A percentile compares a stretch with the other conserved stretches of the same genome.
Evolutionary conservation across 306 rosid species (phyloP).

Genomic region (Casuarina glauca): DNA sequence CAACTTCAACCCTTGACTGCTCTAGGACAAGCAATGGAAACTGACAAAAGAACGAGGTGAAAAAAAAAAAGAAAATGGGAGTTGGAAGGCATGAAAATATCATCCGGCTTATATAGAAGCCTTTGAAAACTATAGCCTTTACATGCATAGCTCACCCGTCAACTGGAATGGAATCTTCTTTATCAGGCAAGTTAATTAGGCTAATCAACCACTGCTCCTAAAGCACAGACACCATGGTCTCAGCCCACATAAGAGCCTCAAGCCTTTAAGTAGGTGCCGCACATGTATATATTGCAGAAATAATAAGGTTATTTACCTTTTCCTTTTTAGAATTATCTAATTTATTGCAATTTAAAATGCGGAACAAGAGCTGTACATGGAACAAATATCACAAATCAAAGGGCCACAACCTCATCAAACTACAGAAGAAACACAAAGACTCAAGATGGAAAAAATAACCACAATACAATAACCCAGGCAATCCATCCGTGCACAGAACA

Average conservation of each 20-base stretch:
- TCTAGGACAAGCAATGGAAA: constrained; percentile 86
- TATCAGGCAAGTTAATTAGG: constrained; percentile 43
- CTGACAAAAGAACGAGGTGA: constrained; percentile 32
- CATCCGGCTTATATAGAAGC: constrained; percentile 6
- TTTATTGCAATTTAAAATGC: neutral
- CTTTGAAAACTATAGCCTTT: constrained; percentile 7
- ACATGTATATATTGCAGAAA: neutral
- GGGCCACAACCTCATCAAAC: neutral
- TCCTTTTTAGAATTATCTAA: neutral
- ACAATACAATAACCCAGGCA: too few relatives aligned
- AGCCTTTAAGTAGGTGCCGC: constrained; percentile 84
- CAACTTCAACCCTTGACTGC: constrained; percentile 95
- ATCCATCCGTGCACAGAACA: too few relatives aligned
- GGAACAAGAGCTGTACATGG: neutral
- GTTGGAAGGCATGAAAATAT: constrained; percentile 27
- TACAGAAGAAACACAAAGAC: neutral
- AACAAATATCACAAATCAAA: neutral
- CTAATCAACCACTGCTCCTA: constrained; percentile 79
- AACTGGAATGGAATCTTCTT: constrained; percentile 51
- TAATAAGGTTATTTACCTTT: neutral
- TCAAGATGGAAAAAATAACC: neutral
- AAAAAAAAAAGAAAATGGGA: neutral
- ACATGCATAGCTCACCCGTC: constrained; percentile 54
- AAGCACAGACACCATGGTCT: constrained; percentile 61
- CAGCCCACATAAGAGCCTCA: constrained; percentile 84